Evolutionary conservation across 2,329 filamentous ascomycete species (phyloP).

Genomic region (Colletotrichum melonis): DNA sequence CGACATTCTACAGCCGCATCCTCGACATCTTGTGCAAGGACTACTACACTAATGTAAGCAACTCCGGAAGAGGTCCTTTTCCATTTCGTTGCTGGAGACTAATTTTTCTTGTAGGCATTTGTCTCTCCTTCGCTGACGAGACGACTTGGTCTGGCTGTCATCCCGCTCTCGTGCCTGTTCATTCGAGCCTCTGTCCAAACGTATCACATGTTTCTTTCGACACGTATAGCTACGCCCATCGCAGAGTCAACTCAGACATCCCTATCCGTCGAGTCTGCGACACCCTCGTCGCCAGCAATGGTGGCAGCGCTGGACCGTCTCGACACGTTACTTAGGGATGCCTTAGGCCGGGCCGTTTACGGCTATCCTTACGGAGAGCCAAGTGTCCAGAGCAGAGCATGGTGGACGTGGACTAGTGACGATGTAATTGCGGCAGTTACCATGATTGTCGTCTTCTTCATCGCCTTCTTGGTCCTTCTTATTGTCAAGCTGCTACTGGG

Average conservation of each 20-base stretch:
- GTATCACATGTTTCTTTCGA: conserved; percentile 97
- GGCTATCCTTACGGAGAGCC: conserved; percentile 61
- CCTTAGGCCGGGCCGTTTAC: conserved; percentile 80
- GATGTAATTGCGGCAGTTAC: conserved; percentile 80
- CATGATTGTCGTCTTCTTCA: conserved; percentile 88
- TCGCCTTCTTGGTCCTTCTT: conserved; percentile 85
- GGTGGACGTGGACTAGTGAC: conserved; percentile 73
- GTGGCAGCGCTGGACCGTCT: conserved; percentile 83
- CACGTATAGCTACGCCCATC: conserved; percentile 81
- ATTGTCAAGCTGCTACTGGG: conserved; percentile 88
- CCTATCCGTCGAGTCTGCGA: conserved; percentile 71
- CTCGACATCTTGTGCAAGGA: conserved; percentile 96
- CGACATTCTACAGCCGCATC: conserved; percentile 87
- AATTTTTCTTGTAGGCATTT: conserved; percentile 73
- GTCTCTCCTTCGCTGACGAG: conserved; percentile 90
- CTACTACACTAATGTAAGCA: conserved; percentile 89
- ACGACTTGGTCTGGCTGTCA: conserved; percentile 88
- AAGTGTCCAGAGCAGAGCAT: conserved; percentile 50
- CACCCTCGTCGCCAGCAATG: conserved; percentile 77
- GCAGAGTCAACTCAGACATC: conserved; percentile 74
- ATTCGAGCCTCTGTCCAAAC: conserved; percentile 95
- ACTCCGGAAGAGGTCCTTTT: too few species aligned
- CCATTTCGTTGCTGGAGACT: background rate
- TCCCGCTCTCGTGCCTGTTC: conserved; percentile 94
- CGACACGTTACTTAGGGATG: conserved; percentile 80